These are phyloP conservation scores for Alternaria metachromatica DNA, from an alignment of 2,329 filamentous ascomycete species.

Conservation along the genomic window DNA sequence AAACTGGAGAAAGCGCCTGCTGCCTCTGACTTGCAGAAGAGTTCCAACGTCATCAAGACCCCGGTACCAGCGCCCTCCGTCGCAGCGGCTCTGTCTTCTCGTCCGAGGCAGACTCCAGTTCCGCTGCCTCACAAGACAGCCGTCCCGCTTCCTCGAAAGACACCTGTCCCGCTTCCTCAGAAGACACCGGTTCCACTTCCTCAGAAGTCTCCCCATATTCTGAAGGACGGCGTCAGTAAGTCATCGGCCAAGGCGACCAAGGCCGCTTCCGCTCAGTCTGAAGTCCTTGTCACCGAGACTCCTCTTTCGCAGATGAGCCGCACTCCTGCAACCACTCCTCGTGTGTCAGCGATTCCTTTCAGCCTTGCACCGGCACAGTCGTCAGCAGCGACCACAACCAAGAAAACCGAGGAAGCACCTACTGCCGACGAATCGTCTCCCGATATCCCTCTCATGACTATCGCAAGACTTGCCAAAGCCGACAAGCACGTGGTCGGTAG, in stretches of 20 bases:
- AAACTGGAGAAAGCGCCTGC: not conserved
- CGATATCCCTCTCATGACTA: not conserved
- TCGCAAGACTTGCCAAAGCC: not conserved
- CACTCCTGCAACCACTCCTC: not conserved
- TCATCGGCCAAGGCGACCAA: not conserved
- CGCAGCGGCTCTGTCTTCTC: not conserved
- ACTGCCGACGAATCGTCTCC: slow-evolving; percentile 2
- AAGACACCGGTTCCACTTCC: slow-evolving; percentile 13
- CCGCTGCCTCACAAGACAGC: slow-evolving; percentile 1
- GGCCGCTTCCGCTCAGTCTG: not conserved
- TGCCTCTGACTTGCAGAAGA: not conserved
- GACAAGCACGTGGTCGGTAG: not conserved
- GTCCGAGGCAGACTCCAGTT: slow-evolving; percentile 13
- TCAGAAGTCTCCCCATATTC: not conserved
- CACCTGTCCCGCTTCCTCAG: not conserved
- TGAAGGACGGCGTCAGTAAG: not conserved
- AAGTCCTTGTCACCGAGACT: slow-evolving; percentile 21
- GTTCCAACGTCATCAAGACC: not conserved
- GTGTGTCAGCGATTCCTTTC: slow-evolving; percentile 20
- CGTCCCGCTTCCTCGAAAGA: not conserved
- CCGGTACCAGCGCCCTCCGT: not conserved
- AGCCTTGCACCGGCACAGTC: slow-evolving; percentile 2
- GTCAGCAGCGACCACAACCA: not conserved
- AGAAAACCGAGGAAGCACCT: slow-evolving; percentile 1
- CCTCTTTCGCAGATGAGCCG: slow-evolving; percentile 16